Conservation (phyloP, 345 rosid species). For the Eucalyptus victrix region DNA sequence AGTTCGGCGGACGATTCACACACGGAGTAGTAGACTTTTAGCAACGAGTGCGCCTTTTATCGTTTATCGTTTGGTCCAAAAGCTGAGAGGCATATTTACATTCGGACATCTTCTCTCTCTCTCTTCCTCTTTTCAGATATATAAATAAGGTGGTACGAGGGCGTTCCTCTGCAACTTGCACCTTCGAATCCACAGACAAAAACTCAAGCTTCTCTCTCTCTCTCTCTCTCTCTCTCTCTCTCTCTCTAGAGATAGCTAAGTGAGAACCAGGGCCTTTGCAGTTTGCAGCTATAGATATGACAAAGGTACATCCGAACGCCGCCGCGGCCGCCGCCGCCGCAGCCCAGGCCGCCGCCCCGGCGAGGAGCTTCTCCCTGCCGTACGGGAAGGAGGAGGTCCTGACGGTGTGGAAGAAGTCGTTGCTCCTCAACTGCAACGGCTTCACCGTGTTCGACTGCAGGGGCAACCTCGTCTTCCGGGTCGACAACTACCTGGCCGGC, state of each 20-base stretch:
- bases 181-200: not conserved
- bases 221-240: not conserved
- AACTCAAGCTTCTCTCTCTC: not conserved
- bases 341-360: not conserved
- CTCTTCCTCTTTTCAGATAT: not conserved
- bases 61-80: not conserved
- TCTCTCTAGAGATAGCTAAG: not conserved
- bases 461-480: constrained; percentile 73
- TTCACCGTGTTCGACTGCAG: constrained; percentile 69
- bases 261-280: no score
- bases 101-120: not conserved
- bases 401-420: constrained; percentile 95
- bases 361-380: not conserved
- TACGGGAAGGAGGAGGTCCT: constrained; percentile 11
- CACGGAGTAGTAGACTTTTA: not conserved
- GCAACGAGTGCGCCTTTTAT: not conserved
- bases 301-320: constrained; percentile 63
- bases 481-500: constrained; percentile 68
- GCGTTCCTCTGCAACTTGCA: not conserved
- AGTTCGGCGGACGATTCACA: not conserved
- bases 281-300: constrained; percentile 17
- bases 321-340: not conserved
- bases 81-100: not conserved
- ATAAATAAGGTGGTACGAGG: rapidly evolving
- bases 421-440: constrained; percentile 92